A percentile compares a stretch with the other conserved stretches of the same genome.
phyloP scores from a whole-genome alignment of 495 filamentous ascomycete species.

The Penicillium bovifimosum region DNA sequence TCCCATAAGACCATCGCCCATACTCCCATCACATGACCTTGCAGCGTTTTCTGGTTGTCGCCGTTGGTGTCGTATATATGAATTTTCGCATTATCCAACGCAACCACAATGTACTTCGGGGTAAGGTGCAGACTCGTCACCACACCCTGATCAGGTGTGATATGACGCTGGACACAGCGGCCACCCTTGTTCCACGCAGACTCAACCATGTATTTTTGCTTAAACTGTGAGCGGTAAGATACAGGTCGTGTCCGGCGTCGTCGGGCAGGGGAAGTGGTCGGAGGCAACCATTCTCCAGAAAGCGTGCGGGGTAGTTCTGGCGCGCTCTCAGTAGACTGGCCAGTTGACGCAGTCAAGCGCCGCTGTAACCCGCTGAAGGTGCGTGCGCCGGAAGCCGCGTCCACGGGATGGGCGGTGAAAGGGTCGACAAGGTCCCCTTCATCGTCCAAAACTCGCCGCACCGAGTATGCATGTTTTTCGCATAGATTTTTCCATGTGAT shows the following conservation, averaged over 20 bases:
- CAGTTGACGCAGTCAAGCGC: slow-evolving; percentile 24
- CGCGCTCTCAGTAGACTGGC: slow-evolving; percentile 24
- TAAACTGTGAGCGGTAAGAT: slow-evolving; percentile 94
- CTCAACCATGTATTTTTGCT: slow-evolving; percentile 93
- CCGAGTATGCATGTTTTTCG: slow-evolving; percentile 75
- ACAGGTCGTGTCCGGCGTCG: slow-evolving; percentile 44
- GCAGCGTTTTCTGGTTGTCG: slow-evolving; percentile 77
- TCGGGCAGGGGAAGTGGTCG: slow-evolving; percentile 23
- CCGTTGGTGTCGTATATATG: slow-evolving; percentile 95
- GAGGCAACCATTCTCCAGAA: slow-evolving; percentile 35
- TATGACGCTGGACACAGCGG: slow-evolving; percentile 67
- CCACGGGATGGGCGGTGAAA: slow-evolving; percentile 26
- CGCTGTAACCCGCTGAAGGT: slow-evolving; percentile 22
- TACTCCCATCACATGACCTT: slow-evolving; percentile 97
- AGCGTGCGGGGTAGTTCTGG: slow-evolving; percentile 29
- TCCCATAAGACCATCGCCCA: slow-evolving; percentile 99
- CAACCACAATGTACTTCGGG: slow-evolving; percentile 92
- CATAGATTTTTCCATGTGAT: slow-evolving; percentile 97
- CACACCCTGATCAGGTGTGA: slow-evolving; percentile 92
- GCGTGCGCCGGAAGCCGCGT: slow-evolving; percentile 16
- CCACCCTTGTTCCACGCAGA: slow-evolving; percentile 94
- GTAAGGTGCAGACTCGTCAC: slow-evolving; percentile 95
- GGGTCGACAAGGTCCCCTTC: slow-evolving; percentile 35
- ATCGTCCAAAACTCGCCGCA: slow-evolving; percentile 56
- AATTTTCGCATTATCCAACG: slow-evolving; percentile 96